Base-by-base conservation (phyloP, 2,329 filamentous ascomycete species). In the Ustulina deusta region DNA sequence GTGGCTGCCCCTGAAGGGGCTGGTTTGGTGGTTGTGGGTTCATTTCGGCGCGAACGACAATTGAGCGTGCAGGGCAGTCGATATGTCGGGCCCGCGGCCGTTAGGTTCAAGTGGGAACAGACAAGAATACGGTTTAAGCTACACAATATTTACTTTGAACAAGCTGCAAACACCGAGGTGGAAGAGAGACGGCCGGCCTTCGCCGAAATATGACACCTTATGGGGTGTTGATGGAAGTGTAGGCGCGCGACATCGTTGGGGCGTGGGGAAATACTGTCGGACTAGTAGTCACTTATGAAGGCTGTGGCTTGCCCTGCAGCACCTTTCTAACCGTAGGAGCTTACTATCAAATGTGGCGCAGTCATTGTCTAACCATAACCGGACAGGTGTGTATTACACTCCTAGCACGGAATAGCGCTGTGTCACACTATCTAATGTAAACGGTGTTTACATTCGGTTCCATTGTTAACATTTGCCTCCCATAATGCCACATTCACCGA, bases 21-120 rank as follows among this genome's bases (percentile, higher is more conserved):
- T 68, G 72, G 62, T 74, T 75, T 61, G 73, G 10, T 1, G 58
- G 46, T 40, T 68, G 69, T 51, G 61, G 64, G 6, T 71, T 77
- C 49, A 63, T 71, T 32, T 56, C 60, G 48, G 46, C 32, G 34
- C 17, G 11, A 34, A 15, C 25, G 49, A 42, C 15, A 32, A 7
- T 25, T 15, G 32, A 46, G 36, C 20, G 46, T 10, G 2, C 11
- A 52, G 49, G 22, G 11, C 20, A 25, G 55, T 58, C 9, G 34
- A 38, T 22, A 22, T 29, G 20, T 3, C 7, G 3, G 51, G n/a
- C 13, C 13, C 10, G 46, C 5, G 25, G n/a, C 10, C 27, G n/a
- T 48, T 9, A 7, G 1, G 15, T 25, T 6, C 5, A 4, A 22
- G 32, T 7, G 20, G 22, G 17, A 17, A 32, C 38, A 22, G 27